Base-by-base conservation (phyloP, 2,329 filamentous ascomycete species). In the Trichoderma polysporum region DNA sequence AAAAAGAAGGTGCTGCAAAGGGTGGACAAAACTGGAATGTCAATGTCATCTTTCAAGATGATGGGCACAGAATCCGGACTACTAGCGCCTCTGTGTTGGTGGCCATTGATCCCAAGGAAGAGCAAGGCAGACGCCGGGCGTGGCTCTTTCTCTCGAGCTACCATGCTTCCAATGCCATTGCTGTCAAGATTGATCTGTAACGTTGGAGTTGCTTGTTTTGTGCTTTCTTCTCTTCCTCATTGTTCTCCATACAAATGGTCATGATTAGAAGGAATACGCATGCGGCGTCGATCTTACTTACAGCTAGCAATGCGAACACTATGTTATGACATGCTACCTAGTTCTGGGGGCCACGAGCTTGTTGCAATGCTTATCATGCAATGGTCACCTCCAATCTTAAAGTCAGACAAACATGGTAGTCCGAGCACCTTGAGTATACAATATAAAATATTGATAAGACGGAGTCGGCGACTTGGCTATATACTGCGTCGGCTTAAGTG, bases 61-160 rank as follows among this genome's bases (percentile, higher is more conserved):
- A 89, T 58, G 85, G 86, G 1, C 76, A 73, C 0, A 77, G 76
- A 17, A 76, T 89, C 29, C 77, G 85, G 12, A 81, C 78, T 6
- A 81, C 80, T 0, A 88, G 84, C 66, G 77, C 81, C 0, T 84
- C 84, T 0, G 80, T 88, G 0, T 66, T 89, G 50, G 79, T 89
- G 1, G 80, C 82, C 0, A 82, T 86, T 60, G 81, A 86, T 45
- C 84, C 85, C 0, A 71, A 73, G 15, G 70, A 76, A 13, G 80
- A 82, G 56, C 76, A 69, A 0, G 80, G 81, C 0, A 78, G 80
- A 70, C 80, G 82, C 19, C 80, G 81, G 68, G 87, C 81, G 0
- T 87, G 85, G 85, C 72, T 89, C 17, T 88, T 86, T 73, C 81
- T 84, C 2, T 86, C 86, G 0, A 86, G 87, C 0, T 86, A 87